These are phyloP conservation scores for Pyrrhoderma noxium DNA, from an alignment of 1,284 basidiomycete species.

Conservation along the genomic window DNA sequence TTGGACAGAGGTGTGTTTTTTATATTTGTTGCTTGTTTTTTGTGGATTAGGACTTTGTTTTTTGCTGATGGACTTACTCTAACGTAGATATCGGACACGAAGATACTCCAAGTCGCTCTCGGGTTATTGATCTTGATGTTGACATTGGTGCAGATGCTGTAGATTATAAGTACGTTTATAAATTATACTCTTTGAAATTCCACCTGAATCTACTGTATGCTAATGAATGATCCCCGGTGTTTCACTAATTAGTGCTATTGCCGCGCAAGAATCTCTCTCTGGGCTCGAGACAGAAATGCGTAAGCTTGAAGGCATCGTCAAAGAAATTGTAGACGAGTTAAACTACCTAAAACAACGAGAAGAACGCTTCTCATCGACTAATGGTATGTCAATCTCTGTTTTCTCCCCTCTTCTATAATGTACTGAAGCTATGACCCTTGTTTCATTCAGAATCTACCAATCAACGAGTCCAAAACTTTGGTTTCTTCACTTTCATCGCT, in stretches of 20 bases:
- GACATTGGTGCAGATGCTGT: constrained; percentile 98
- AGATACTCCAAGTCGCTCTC: constrained; percentile 42
- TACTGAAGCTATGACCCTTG: not conserved
- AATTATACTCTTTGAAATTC: not conserved
- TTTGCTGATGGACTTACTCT: not conserved
- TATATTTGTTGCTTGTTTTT: not conserved
- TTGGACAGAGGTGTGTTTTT: constrained; percentile 59
- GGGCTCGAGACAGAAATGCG: constrained; percentile 97
- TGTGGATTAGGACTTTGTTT: not conserved
- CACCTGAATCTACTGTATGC: too few species aligned
- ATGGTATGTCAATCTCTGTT: constrained; percentile 52
- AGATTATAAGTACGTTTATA: constrained; percentile 84
- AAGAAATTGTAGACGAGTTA: constrained; percentile 93
- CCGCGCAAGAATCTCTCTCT: constrained; percentile 95
- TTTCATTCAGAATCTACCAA: constrained; percentile 80
- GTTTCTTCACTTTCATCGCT: constrained; percentile 78
- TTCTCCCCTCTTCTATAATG: constrained; percentile 1
- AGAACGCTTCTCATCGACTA: constrained; percentile 85
- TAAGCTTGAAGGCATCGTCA: constrained; percentile 90
- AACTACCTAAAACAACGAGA: constrained; percentile 88
- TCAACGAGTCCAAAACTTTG: constrained; percentile 86
- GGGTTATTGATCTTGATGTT: constrained; percentile 87
- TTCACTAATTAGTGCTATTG: constrained; percentile 69
- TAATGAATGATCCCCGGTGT: too few species aligned
- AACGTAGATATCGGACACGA: constrained; percentile 37